These are phyloP conservation scores for Tricholoma matsutake DNA, from an alignment of 768 basidiomycete species.

Conservation along the genomic window DNA sequence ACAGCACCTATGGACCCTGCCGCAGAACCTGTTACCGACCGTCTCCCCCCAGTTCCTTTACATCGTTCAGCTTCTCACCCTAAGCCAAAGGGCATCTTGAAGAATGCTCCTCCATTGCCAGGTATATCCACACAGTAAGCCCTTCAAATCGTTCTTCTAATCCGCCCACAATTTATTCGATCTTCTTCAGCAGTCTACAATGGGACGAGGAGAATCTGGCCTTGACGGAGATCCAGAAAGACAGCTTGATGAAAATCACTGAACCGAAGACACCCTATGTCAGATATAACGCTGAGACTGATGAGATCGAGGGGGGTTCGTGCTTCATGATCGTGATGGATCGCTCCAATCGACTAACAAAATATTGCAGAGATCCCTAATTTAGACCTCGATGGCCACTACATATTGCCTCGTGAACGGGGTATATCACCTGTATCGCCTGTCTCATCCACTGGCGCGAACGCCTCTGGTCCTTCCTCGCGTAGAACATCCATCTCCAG, in stretches of 20 bases:
- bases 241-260: constrained; percentile 97
- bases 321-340: constrained; percentile 6
- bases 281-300: constrained; percentile 84
- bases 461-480: constrained; percentile 67
- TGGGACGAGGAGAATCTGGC: constrained; percentile 97
- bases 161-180: constrained; percentile 6
- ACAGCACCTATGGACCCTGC: constrained; percentile 2
- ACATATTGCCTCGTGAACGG: constrained; percentile 28
- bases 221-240: constrained; percentile 89
- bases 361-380: constrained; percentile 70
- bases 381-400: constrained; percentile 56
- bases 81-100: constrained; percentile 86
- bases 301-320: constrained; percentile 80
- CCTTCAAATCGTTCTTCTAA: background rate
- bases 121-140: constrained; percentile 46
- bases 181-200: constrained; percentile 57
- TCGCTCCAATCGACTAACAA: constrained; percentile 4
- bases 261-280: constrained; percentile 98
- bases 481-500: constrained; percentile 75
- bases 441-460: constrained; percentile 57
- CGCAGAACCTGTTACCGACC: constrained; percentile 35
- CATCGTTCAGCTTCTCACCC: constrained; percentile 63
- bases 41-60: constrained; percentile 42
- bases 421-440: constrained; percentile 38
- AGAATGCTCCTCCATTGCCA: constrained; percentile 64